phyloP scores from a whole-genome alignment of 23 red algal species.

The Rhodosorus marinus region DNA sequence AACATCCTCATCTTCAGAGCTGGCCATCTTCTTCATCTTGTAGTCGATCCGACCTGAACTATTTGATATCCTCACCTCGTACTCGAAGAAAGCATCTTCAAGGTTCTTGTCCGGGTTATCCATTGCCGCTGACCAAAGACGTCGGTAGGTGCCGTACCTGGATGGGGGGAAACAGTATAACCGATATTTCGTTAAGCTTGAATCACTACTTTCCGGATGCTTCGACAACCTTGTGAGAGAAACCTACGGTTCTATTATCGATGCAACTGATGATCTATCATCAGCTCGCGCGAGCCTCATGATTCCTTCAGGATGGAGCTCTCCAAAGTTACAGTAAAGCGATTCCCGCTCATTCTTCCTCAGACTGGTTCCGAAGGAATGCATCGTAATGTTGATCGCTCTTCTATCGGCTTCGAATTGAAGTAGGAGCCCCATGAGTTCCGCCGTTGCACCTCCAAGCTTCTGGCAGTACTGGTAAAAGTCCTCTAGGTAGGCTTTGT shows the following conservation, averaged over 20 bases:
- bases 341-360: slow-evolving; percentile 41
- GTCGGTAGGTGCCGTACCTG: slow-evolving; percentile 40
- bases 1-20: not conserved
- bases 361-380: slow-evolving; percentile 86
- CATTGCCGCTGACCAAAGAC: slow-evolving; percentile 47
- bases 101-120: slow-evolving; percentile 67
- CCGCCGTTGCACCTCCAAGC: slow-evolving; percentile 67
- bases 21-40: not conserved
- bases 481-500: slow-evolving; percentile 96
- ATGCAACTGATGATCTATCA: slow-evolving; percentile 51
- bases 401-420: slow-evolving; percentile 82
- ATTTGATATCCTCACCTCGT: slow-evolving; percentile 58
- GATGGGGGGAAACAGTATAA: too few species aligned
- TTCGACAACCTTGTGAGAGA: too few species aligned
- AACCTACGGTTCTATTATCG: slow-evolving; percentile 70
- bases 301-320: slow-evolving; percentile 62
- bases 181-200: too few species aligned
- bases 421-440: slow-evolving; percentile 57
- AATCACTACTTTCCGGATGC: too few species aligned
- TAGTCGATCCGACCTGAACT: not conserved
- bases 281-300: slow-evolving; percentile 52
- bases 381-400: slow-evolving; percentile 90
- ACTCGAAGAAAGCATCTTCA: slow-evolving; percentile 81
- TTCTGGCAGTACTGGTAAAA: slow-evolving; percentile 54
- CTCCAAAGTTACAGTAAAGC: slow-evolving; percentile 44